Evolutionary conservation across 371 early-diverging fungal species (phyloP), one percentile per base, ranked within the genome.

Genomic region (Cokeromyces recurvatus): DNA sequence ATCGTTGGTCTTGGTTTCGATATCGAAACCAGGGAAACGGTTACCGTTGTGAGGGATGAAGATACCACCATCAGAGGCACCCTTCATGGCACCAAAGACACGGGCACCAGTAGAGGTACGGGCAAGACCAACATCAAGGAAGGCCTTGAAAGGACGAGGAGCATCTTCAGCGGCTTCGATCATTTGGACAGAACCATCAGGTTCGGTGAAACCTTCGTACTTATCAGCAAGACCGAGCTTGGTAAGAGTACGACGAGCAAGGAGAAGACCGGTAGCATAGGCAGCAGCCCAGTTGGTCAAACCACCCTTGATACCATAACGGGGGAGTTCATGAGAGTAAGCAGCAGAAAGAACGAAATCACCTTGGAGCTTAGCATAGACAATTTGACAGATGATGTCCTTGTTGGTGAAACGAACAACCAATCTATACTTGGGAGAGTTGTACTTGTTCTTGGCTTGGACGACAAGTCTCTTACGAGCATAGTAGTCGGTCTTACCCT

Each of bases 401-500:
- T 79, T 85, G 90, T 95, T 97, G 84, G 99, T 99, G 89, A 34
- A 34, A 34, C 35, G 35, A 34, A 34, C 35, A 15, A 34, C 35
- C 35, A 34, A 14, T 34, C 35, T 89, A 89, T 94, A 95, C 88
- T 99, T 99, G 72, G 97, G 95, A 51, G 94, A 90, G 89, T 97
- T 97, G 91, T 97, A 97, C 86, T 97, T 98, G 90, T 95, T 97
- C 89, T 95, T 94, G 77, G 97, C 98, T 84, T 98, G 99, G 73
- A 88, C 84, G 25, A 98, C 88, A 52, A 99, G 79, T 68, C 95
- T 91, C 87, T 92, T 96, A 70, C 99, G 90, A 64, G 98, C 98
- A 74, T 94, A 96, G 97, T 99, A 99, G 86, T 99, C 98, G 68
- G 99, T 99, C 89, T 99, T 99, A 46, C 99, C 98, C 92, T 99